A percentile compares a stretch with the other conserved stretches of the same genome.
These are phyloP conservation scores for Fusarium mundagurra DNA, from an alignment of 2,329 filamentous ascomycete genomes.

Conservation along the genomic window DNA sequence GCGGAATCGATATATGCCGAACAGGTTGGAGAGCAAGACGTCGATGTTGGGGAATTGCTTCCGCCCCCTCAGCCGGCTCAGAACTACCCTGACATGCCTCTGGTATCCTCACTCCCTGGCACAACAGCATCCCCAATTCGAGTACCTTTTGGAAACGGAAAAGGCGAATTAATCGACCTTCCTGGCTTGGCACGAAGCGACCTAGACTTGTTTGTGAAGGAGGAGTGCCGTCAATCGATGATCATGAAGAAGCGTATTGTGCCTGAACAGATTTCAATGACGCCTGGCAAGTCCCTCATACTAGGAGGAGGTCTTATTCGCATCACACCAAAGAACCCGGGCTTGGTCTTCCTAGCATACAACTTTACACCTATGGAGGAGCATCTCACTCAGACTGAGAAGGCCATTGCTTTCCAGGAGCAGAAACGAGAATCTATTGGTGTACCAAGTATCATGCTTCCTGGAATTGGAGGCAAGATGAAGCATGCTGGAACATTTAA, in stretches of 20 bases:
- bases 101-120: conserved; percentile 87
- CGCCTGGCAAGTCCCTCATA: conserved; percentile 80
- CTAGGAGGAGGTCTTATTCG: conserved; percentile 83
- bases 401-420: conserved; percentile 78
- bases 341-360: conserved; percentile 79
- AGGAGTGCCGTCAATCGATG: conserved; percentile 71
- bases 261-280: conserved; percentile 78
- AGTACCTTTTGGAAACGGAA: conserved; percentile 85
- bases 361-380: conserved; percentile 82
- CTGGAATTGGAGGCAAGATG: conserved; percentile 67
- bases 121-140: conserved; percentile 96
- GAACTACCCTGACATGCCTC: conserved; percentile 83
- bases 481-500: conserved; percentile 78
- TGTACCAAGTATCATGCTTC: conserved; percentile 70
- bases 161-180: conserved; percentile 91
- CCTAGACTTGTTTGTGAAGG: conserved; percentile 75
- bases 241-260: conserved; percentile 82
- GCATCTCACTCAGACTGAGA: conserved; percentile 82
- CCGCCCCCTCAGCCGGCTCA: conserved; percentile 79
- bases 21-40: conserved; percentile 31
- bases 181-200: conserved; percentile 83
- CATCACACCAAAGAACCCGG: conserved; percentile 75
- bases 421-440: conserved; percentile 66
- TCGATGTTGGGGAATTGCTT: conserved; percentile 68
- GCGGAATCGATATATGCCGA: conserved; percentile 46